These are phyloP conservation scores for Perkinsus marinus DNA, from an alignment of 169 alveolate genomes.

Conservation along the genomic window DNA sequence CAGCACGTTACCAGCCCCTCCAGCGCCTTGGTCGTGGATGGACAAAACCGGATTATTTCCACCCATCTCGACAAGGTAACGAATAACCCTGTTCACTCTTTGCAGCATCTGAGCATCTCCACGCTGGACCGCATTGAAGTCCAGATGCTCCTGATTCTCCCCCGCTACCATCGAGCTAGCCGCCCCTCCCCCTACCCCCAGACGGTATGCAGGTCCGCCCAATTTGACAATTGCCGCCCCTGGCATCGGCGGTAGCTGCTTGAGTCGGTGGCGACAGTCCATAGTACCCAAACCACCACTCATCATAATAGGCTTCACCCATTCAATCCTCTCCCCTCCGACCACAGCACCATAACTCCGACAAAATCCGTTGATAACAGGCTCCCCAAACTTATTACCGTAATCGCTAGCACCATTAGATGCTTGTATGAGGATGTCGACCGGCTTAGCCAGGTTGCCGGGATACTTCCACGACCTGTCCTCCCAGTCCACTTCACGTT, in stretches of 20 bases:
- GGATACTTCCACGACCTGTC: not conserved
- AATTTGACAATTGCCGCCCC: slow-evolving; percentile 22
- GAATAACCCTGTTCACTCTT: slow-evolving; percentile 12
- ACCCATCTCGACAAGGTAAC: slow-evolving; percentile 32
- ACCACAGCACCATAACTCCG: not conserved
- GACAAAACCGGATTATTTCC: slow-evolving; percentile 21
- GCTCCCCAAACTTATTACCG: slow-evolving; percentile 35
- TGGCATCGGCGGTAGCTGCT: slow-evolving; percentile 13
- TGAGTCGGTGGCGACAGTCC: slow-evolving; percentile 16
- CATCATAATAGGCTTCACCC: slow-evolving; percentile 37
- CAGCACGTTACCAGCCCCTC: slow-evolving; percentile 35
- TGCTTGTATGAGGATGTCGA: slow-evolving; percentile 11
- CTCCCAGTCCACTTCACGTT: not conserved
- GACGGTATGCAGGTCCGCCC: slow-evolving; percentile 37
- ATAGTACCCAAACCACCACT: slow-evolving; percentile 31
- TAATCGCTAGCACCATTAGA: slow-evolving; percentile 31
- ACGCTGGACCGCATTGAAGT: slow-evolving; percentile 36
- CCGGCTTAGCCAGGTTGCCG: not conserved
- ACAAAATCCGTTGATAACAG: slow-evolving; percentile 19
- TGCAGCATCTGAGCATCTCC: slow-evolving; percentile 26
- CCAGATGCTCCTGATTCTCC: slow-evolving; percentile 25
- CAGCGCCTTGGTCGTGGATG: slow-evolving; percentile 40
- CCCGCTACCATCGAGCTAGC: slow-evolving; percentile 32
- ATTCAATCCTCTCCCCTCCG: slow-evolving; percentile 24
- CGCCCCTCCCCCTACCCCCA: slow-evolving; percentile 36